Base-by-base conservation (phyloP, 495 filamentous ascomycete species). In the Penicillium manginii region DNA sequence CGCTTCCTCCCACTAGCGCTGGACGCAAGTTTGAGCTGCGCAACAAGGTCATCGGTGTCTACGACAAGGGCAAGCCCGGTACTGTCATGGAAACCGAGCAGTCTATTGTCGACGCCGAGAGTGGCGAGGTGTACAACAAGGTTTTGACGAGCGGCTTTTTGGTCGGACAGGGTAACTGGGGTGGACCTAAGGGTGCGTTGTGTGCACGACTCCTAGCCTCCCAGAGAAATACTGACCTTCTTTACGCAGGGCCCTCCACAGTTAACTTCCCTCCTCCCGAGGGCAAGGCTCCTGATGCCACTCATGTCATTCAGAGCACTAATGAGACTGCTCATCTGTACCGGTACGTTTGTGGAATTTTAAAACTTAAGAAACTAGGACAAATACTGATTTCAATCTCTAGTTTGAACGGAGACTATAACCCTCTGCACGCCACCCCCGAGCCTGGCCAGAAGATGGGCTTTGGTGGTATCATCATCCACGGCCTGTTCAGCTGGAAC, bases 31-130 rank as follows among this genome's bases (percentile, higher is more conserved):
- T 93, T 67, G 89, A 96, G 78, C 71, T 93, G 42, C 83, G 89
- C 53, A 86, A 80, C 61, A 92, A 90, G 73, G 88, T 94, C 29
- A 71, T 96, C 11, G 92, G 92, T 17, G 90, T 96, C 14, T 96
- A 93, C 72, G 92, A 96, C 73, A 97, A 96, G 78, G 92, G 92
- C 54, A 90, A 91, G 65, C 83, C 90, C 0, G 91, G 91, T 18
- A 88, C 83, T 14, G 91, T 96, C 4, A 78, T 96, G 10, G 92
- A 96, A 71, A 91, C 86, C 12, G 88, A 96, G 78, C 80, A 86
- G 39, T 78, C 86, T 17, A 83, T 96, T 31, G 88, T 93, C 0
- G 90, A 96, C 57, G 85, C 77, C 43, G 71, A 70, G 46, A 83
- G 72, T 10, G 89, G 87, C 40, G 90, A 92, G 65, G 81, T 88